These are phyloP conservation scores for Discostella pseudostelligera DNA, from an alignment of 108 stramenopile genomes.

Conservation along the genomic window DNA sequence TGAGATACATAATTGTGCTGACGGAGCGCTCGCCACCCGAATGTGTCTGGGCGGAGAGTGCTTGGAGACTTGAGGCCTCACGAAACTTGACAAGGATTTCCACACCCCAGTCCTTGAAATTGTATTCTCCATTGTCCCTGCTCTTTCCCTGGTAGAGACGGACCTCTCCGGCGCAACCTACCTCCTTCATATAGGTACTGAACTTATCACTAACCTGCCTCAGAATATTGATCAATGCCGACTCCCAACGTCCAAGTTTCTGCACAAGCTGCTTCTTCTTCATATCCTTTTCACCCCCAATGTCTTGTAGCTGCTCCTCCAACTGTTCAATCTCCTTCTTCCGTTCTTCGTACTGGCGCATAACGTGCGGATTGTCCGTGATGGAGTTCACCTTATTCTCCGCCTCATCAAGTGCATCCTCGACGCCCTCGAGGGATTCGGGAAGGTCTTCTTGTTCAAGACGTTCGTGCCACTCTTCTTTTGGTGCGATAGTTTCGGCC, in stretches of 20 bases:
- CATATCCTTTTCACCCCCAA: constrained; percentile 40
- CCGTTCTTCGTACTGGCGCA: constrained; percentile 62
- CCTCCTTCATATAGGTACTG: constrained; percentile 80
- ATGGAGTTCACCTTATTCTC: constrained; percentile 55
- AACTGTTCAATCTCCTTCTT: constrained; percentile 59
- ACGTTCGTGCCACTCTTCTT: constrained; percentile 22
- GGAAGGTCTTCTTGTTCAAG: constrained; percentile 28
- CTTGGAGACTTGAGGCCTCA: constrained; percentile 58
- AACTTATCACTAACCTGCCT: constrained; percentile 58
- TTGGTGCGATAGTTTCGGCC: constrained; percentile 32
- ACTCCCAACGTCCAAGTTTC: constrained; percentile 54
- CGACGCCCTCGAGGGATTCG: constrained; percentile 33
- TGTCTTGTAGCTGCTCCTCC: constrained; percentile 52
- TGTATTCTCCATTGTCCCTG: constrained; percentile 27
- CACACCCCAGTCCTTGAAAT: constrained; percentile 84
- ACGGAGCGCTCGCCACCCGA: constrained; percentile 97
- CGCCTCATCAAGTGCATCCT: constrained; percentile 64
- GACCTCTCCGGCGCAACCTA: constrained; percentile 77
- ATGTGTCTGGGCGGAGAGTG: constrained; percentile 83
- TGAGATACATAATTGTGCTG: constrained; percentile 95
- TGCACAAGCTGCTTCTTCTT: constrained; percentile 50
- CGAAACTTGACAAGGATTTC: constrained; percentile 91
- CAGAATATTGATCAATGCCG: constrained; percentile 52
- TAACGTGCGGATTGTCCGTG: constrained; percentile 63
- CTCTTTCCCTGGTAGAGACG: constrained; percentile 55